Conservation (phyloP, 352 stramenopile genomes). For the Globisporangium carolinianum region DNA sequence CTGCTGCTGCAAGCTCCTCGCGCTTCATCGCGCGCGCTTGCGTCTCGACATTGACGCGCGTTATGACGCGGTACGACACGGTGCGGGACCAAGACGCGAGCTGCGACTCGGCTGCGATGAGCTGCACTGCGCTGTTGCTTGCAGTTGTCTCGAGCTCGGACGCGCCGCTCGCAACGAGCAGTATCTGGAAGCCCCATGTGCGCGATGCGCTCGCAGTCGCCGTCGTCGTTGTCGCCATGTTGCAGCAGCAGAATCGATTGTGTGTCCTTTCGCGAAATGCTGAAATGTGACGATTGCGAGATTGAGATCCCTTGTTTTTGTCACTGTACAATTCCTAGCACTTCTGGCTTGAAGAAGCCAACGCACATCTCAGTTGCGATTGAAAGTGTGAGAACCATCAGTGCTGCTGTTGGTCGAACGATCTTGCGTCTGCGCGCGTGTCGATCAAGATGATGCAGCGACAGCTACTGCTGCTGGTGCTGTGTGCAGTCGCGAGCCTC, state of each 20-base stretch:
- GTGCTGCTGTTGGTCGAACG: too few relatives aligned
- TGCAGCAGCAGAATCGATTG: not conserved
- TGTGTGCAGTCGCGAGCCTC: not conserved
- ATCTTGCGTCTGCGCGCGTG: too few relatives aligned
- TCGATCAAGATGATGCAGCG: too few relatives aligned
- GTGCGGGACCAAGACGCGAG: slow-evolving; percentile 19
- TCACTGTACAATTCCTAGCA: not conserved
- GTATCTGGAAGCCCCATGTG: slow-evolving; percentile 40
- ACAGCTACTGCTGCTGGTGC: not conserved
- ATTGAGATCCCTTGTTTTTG: not conserved
- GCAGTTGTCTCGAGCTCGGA: slow-evolving; percentile 24
- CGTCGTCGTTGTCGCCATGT: slow-evolving; percentile 3
- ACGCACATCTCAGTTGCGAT: too few relatives aligned
- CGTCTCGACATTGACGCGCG: slow-evolving; percentile 28
- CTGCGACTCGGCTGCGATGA: slow-evolving; percentile 17
- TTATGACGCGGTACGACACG: slow-evolving; percentile 43
- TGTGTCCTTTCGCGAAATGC: slow-evolving; percentile 4
- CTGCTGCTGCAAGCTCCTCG: slow-evolving; percentile 8
- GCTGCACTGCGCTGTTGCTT: slow-evolving; percentile 20
- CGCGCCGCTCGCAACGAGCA: slow-evolving; percentile 35
- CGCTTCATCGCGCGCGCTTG: slow-evolving; percentile 11
- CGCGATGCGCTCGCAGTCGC: not conserved
- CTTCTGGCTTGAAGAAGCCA: too few relatives aligned
- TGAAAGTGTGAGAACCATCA: too few relatives aligned
- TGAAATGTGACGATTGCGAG: not conserved